Percentiles rank a stretch among this genome's conserved stretches.
Evolutionary conservation across 345 rosid species (phyloP).

Genomic region (Cardiospermum halicacabum): DNA sequence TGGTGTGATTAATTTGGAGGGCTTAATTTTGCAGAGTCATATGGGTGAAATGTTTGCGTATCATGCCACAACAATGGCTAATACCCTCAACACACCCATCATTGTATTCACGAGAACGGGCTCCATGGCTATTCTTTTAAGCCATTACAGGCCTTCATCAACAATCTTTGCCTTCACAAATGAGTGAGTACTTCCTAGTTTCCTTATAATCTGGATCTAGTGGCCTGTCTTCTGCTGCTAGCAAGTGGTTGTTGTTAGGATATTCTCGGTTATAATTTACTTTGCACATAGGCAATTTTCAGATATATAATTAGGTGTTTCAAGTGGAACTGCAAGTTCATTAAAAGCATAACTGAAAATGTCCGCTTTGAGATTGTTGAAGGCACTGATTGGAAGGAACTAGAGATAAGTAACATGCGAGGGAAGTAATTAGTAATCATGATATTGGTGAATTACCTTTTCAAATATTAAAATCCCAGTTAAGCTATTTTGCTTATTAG

Average conservation of each 20-base stretch:
- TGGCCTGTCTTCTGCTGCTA: background rate
- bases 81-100: slow-evolving; percentile 71
- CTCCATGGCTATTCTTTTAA: slow-evolving; percentile 81
- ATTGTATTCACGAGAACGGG: slow-evolving; percentile 94
- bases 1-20: slow-evolving; percentile 16
- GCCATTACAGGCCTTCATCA: slow-evolving; percentile 84
- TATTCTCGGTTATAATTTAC: background rate
- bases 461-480: background rate
- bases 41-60: slow-evolving; percentile 99
- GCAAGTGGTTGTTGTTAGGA: background rate
- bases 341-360: background rate
- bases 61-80: slow-evolving; percentile 92
- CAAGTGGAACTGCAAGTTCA: background rate
- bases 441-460: background rate
- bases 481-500: no score
- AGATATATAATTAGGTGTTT: background rate
- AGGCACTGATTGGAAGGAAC: background rate
- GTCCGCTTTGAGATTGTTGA: background rate
- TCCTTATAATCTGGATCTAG: slow-evolving; percentile 1
- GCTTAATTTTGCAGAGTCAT: slow-evolving; percentile 52
- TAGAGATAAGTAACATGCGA: background rate
- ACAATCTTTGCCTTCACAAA: slow-evolving; percentile 94
- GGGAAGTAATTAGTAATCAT: background rate
- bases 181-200: slow-evolving; percentile 45
- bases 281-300: background rate